Evolutionary conservation across 1,139 yeast genomes (phyloP).

Genomic region (Petasospora rhodanensis): DNA sequence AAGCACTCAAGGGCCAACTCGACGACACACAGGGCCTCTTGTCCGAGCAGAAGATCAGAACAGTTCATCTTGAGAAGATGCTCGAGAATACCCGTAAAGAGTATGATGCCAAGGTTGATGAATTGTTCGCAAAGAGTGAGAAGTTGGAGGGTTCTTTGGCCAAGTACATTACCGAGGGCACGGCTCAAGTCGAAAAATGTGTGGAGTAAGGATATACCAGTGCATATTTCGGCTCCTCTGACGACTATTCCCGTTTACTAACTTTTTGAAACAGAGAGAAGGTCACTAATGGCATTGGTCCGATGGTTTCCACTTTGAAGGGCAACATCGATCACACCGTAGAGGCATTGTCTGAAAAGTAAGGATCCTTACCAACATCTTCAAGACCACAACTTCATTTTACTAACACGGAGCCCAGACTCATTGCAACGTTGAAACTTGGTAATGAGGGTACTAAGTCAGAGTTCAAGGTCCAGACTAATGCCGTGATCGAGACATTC

Average conservation of each 20-base stretch:
- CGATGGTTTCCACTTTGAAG: slow-evolving; percentile 1
- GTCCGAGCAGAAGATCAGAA: slow-evolving; percentile 25
- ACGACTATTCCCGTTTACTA: neutral
- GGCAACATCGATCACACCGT: slow-evolving; percentile 1
- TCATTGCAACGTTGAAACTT: too few relatives aligned
- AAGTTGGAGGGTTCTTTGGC: slow-evolving; percentile 3
- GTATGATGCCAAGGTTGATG: slow-evolving; percentile 17
- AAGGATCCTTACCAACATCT: too few relatives aligned
- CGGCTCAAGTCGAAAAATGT: neutral
- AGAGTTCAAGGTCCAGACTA: too few relatives aligned
- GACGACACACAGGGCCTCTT: slow-evolving; percentile 24
- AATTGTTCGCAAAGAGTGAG: slow-evolving; percentile 1
- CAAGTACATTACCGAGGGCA: slow-evolving; percentile 4
- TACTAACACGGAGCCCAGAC: too few relatives aligned
- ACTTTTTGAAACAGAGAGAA: neutral
- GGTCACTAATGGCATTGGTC: neutral
- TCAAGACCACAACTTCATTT: too few relatives aligned
- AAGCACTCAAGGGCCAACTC: slow-evolving; percentile 15
- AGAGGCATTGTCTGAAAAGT: slow-evolving; percentile 9
- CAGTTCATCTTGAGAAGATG: slow-evolving; percentile 17
- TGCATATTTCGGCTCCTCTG: slow-evolving; percentile 1
- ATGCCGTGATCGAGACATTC: too few relatives aligned
- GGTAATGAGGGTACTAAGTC: too few relatives aligned
- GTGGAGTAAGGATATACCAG: slow-evolving; percentile 4
- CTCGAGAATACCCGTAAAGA: slow-evolving; percentile 16